Evolutionary conservation across 768 basidiomycete genomes (phyloP), one percentile per base, ranked within the genome.

Genomic region (Tremella fuciformis): DNA sequence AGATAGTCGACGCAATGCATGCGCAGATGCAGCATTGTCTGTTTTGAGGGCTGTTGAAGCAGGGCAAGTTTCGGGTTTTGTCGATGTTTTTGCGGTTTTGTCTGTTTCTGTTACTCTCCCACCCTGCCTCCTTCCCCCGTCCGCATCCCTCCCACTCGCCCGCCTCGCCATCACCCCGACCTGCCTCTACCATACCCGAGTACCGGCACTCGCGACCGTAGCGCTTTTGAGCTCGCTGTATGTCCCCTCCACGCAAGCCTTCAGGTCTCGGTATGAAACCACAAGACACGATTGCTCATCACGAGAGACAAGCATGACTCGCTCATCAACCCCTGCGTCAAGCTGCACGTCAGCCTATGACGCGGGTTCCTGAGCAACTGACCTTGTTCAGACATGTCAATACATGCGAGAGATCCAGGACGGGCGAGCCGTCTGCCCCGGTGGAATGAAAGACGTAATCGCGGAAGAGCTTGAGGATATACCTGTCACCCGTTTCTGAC

Each of bases 381-480:
- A 87, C 90, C 84, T 98, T 99, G 82, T 93, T 98, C 64, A 99
- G 79, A 71, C 89, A 91, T 1, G 87, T 84, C 21, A 99, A 79
- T 11, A 99, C 93, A 78, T 98, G 93, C 0, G 86, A 84, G 59
- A 99, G 78, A 72, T 93, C 92, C 57, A 97, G 81, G 16, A 96
- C 84, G 0, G 96, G 93, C 53, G 87, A 85, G 9, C 91, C 89
- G 64, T 84, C 82, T 71, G 91, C 89, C 64, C 96, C 92, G 41
- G 96, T 87, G 76, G 96, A 92, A 73, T 99, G 96, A 78, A 99
- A 99, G 22, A 99, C 92, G 67, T 89, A 93, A 77, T 99, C 96
- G 16, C 96, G 84, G 83, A 99, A 98, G 47, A 99, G 83, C 81
- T 96, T 97, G 81, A 99, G 84, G 73, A 98, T 91, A 75, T 99